phyloP scores from a whole-genome alignment of 805 yeast species.

The Hanseniaspora vineae region DNA sequence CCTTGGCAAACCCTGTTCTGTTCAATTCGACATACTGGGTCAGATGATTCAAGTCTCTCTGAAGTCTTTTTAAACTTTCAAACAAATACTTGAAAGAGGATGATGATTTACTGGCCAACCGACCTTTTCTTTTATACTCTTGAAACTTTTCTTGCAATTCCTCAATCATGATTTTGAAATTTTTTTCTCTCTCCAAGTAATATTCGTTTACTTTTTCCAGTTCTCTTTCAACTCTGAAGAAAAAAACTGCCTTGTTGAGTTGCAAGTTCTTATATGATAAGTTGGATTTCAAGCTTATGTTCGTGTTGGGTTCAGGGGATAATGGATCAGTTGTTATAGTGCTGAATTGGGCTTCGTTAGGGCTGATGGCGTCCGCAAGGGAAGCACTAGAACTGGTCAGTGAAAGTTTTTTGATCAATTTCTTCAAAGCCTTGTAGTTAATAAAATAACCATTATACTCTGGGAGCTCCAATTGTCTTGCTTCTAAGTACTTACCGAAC shows the following conservation, averaged over 20 bases:
- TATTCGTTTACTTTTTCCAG: constrained; percentile 90
- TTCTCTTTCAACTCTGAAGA: constrained; percentile 84
- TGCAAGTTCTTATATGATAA: constrained; percentile 45
- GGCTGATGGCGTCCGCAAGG: too few species aligned
- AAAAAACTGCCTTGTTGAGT: constrained; percentile 80
- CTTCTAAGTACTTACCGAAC: constrained; percentile 90
- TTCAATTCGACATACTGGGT: constrained; percentile 92
- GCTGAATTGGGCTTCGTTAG: too few species aligned
- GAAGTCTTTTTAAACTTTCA: constrained; percentile 79
- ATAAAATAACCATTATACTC: constrained; percentile 91
- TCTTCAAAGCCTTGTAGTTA: constrained; percentile 86
- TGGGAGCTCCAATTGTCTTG: constrained; percentile 87
- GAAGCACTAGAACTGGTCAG: constrained; percentile 8
- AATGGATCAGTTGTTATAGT: too few species aligned
- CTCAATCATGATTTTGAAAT: constrained; percentile 66
- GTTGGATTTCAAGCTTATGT: constrained; percentile 2
- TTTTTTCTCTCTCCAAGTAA: constrained; percentile 83
- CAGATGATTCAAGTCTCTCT: constrained; percentile 74
- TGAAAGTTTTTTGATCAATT: constrained; percentile 72
- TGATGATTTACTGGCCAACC: constrained; percentile 44
- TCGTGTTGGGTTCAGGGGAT: background rate
- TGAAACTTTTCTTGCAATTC: constrained; percentile 60
- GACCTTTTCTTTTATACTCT: constrained; percentile 31
- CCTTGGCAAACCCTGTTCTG: constrained; percentile 92
- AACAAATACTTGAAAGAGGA: constrained; percentile 71